Evolutionary conservation across 1,284 basidiomycete species (phyloP), one percentile per base, ranked within the genome.

Genomic region (Quambalaria eucalypti): DNA sequence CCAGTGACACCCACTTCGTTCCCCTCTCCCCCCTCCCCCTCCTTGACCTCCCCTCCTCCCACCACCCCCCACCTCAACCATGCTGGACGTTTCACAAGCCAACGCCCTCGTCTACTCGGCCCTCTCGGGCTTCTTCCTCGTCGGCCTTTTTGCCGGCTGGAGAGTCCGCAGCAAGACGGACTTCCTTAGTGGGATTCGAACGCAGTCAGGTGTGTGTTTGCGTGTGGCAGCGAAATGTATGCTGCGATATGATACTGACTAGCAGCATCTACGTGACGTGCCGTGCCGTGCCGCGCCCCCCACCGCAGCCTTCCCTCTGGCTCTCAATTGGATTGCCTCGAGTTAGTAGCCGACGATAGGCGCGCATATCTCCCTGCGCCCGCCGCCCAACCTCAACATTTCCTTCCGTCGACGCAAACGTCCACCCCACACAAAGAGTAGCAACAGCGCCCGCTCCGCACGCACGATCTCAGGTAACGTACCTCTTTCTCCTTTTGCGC

Each of bases 271-370:
- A 12, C 10, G 4, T 39, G 4, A 4, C 36, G 16, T 39, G 5
- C 21, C 36, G 31, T n/a, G n/a, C n/a, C n/a, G n/a, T 33, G 31
- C 8, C 31, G 31, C 31, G 8, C 31, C 8, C 8, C 2, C 6
- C 36, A 14, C n/a, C 38, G 16, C 58, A 70, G 71, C 65, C 42
- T 64, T 71, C 36, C 72, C 70, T 8, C 61, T 75, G 31, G 60
- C 69, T 44, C 61, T 75, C 51, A 75, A 75, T 55, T 75, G 73
- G 73, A 67, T 75, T 60, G 67, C 73, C 48, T 71, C 69, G 58
- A 73, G 73, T 75, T 66, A 68, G 72, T 74, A 23, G 28, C 25
- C 8, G 36, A 39, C n/a, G 9, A n/a, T n/a, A 33, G 8, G 8
- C 31, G 31, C 31, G n/a, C 31, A 33, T 39, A 3, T 39, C 36